phyloP scores from a whole-genome alignment of 164 flowering plant species.

The Nymphaea thermarum region DNA sequence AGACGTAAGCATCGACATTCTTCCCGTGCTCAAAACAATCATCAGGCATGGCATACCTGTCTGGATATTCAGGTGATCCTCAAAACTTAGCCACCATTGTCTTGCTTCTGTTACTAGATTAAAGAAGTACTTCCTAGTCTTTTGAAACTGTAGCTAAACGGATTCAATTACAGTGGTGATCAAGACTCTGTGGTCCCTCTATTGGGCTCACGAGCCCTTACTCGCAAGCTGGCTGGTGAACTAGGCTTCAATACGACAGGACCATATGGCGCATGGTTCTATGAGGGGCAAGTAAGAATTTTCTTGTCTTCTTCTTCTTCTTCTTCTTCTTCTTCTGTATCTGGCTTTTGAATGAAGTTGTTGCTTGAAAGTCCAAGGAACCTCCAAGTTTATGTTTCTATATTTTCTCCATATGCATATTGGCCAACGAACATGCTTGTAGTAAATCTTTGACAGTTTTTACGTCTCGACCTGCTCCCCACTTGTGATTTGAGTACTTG shows the following conservation, averaged over 20 bases:
- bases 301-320: no score
- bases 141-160: background rate
- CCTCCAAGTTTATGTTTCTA: no score
- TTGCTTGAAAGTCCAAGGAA: no score
- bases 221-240: conserved; percentile 78
- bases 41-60: conserved; percentile 45
- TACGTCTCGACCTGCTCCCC: no score
- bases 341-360: background rate
- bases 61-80: conserved; percentile 77
- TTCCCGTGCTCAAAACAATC: conserved; percentile 66
- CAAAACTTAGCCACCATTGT: background rate
- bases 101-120: background rate
- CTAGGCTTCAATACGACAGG: conserved; percentile 55
- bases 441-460: no score
- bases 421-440: no score
- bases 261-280: conserved; percentile 94
- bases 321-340: no score
- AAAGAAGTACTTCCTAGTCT: no score
- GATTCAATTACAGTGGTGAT: conserved; percentile 59
- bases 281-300: conserved; percentile 65
- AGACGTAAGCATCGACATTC: conserved; percentile 64
- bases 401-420: no score
- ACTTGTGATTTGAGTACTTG: no score
- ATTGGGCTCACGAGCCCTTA: conserved; percentile 76
- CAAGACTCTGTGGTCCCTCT: conserved; percentile 95